Percentiles rank a stretch among this genome's conserved stretches.
These are phyloP conservation scores for Silybum marianum DNA, from an alignment of 129 eudicot genomes.

Conservation along the genomic window DNA sequence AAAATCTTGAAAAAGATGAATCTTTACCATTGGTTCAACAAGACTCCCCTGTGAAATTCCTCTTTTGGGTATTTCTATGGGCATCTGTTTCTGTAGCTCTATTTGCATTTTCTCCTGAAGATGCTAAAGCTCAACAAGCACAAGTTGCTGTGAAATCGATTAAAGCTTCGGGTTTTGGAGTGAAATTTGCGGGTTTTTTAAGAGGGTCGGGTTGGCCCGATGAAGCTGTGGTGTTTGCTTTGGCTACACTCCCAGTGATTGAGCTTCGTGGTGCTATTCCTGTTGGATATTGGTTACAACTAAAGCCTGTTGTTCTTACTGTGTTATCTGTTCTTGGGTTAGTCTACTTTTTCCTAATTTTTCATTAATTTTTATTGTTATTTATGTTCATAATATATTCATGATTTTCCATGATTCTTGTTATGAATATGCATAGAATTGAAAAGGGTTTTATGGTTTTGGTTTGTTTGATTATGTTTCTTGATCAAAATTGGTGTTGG, in stretches of 20 bases:
- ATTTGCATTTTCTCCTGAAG: conserved; percentile 68
- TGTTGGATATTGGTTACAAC: conserved; percentile 95
- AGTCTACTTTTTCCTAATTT: conserved; percentile 38
- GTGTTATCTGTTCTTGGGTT: conserved; percentile 76
- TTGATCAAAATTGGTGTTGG: conserved; percentile 13
- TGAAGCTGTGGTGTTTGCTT: conserved; percentile 83
- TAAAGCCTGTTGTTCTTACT: conserved; percentile 61
- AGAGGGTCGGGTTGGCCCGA: conserved; percentile 93
- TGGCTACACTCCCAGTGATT: conserved; percentile 89
- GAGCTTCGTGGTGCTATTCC: conserved; percentile 99
- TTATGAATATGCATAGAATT: not conserved
- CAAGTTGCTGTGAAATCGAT: conserved; percentile 61
- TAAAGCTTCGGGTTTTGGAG: conserved; percentile 82
- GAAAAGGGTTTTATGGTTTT: no score
- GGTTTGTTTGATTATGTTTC: not conserved
- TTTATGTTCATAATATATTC: not conserved
- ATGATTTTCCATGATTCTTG: not conserved
- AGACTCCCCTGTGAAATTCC: conserved; percentile 56
- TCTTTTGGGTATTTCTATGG: conserved; percentile 78
- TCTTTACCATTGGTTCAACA: conserved; percentile 23
- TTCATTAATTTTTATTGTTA: not conserved
- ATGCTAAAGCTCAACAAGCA: conserved; percentile 68
- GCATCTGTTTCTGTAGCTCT: conserved; percentile 84
- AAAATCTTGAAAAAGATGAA: conserved; percentile 36
- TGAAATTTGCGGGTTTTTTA: conserved; percentile 66